Conservation (phyloP, 1,284 basidiomycete species). For the Fomitopsis pinicola region DNA sequence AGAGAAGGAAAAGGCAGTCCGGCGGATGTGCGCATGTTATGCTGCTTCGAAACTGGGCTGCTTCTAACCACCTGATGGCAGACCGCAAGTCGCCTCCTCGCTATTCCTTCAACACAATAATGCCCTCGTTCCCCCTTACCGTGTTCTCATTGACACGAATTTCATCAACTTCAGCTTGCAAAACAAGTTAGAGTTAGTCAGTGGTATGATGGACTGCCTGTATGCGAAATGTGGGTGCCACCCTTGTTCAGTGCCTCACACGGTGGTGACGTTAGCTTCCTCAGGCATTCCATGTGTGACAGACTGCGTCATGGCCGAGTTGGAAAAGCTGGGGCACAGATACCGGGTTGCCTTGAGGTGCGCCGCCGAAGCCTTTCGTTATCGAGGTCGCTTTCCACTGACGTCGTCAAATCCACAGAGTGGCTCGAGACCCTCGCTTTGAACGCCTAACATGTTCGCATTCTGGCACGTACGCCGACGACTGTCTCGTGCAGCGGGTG, state of each 20-base stretch:
- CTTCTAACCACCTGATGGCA: conserved; percentile 25
- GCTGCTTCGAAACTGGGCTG: conserved; percentile 3
- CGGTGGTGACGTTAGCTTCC: not conserved
- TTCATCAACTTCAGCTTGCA: conserved; percentile 99
- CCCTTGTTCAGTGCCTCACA: not conserved
- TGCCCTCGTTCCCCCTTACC: conserved; percentile 94
- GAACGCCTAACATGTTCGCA: conserved; percentile 92
- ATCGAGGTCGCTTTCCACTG: not conserved
- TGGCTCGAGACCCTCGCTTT: conserved; percentile 96
- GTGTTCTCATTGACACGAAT: conserved; percentile 98
- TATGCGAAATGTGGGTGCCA: conserved; percentile 90
- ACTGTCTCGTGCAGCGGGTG: conserved; percentile 95
- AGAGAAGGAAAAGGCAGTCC: conserved; percentile 67
- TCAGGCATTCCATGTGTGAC: conserved; percentile 97
- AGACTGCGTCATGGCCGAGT: conserved; percentile 96
- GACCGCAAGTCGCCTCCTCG: conserved; percentile 81
- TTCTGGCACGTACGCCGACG: conserved; percentile 95
- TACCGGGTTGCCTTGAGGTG: conserved; percentile 93
- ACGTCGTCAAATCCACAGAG: conserved; percentile 41
- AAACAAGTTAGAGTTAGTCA: conserved; percentile 95
- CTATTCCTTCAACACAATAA: conserved; percentile 97
- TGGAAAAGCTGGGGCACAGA: conserved; percentile 96
- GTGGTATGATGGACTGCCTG: conserved; percentile 99
- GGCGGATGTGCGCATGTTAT: conserved; percentile 54
- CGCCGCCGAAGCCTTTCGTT: conserved; percentile 17